Base-by-base conservation (phyloP, 345 rosid species). In the Citrus maxima region DNA sequence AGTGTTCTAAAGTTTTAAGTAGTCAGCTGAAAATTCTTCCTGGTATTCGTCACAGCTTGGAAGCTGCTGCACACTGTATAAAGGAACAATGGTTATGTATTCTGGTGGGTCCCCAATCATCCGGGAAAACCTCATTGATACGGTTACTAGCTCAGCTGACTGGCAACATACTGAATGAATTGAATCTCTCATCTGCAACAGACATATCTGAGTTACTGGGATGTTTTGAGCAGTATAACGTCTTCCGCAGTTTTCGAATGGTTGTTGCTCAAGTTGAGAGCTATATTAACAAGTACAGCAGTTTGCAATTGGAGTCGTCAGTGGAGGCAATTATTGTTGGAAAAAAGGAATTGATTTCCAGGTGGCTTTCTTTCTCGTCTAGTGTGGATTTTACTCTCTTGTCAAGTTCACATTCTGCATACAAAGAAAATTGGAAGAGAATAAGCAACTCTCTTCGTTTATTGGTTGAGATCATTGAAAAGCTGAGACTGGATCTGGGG, bases 201-300 rank as follows among this genome's bases (percentile, higher is more conserved):
- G 99, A 95, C 84, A 93, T 93, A 74, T 95, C 98, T 65, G 99
- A 95, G 77, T 82, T 95, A 74, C 94, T 95, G 73, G 99, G 99
- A 78, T 88, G 96, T 88, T 95, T 95, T 84, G 99, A 95, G 90
- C 99, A 95, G 79, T 93, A 90, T 78, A 88, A 92, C 77, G 92
- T 93, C n/a, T 88, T 86, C 75, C 93, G 97, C 55, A 86, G 86
- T 85, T 86, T 93, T 80, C 88, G 93, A 51, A 74, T 70, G 40
- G 89, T 86, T 78, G 89, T 87, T 68, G 75, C 92, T 83, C 88
- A 86, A 83, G 88, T 93, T 85, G 88, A 87, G 87, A 84, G 76
- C 55, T 86, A 87, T 85, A 78, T 92, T 77, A 86, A 86, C 73
- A 94, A 92, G 79, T 92, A 90, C 79, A 84, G 88, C 91, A 88